Percentiles rank a stretch among this genome's conserved stretches.
Evolutionary conservation across 257 asterid genomes (phyloP).

Genomic region (Rhazya stricta): DNA sequence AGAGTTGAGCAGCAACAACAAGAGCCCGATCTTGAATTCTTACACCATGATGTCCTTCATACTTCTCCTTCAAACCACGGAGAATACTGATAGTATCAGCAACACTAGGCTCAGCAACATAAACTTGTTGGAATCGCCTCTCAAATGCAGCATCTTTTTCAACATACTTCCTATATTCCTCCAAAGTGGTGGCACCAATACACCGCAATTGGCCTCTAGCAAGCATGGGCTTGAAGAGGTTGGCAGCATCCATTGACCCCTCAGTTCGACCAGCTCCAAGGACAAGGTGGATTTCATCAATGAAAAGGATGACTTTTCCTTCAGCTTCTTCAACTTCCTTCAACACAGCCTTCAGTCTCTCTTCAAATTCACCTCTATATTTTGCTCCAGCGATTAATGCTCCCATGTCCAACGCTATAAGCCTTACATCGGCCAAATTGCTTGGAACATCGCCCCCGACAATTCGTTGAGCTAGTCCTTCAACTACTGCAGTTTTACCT

Average conservation of each 20-base stretch:
- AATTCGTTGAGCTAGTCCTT: conserved; percentile 34
- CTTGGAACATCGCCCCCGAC: conserved; percentile 31
- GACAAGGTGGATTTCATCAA: conserved; percentile 35
- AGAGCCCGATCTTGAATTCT: conserved; percentile 33
- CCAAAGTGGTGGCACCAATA: conserved; percentile 36
- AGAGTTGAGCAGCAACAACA: conserved; percentile 35
- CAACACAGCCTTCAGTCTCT: conserved; percentile 30
- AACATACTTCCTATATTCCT: conserved; percentile 31
- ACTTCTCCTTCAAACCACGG: conserved; percentile 31
- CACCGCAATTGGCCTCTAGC: conserved; percentile 36
- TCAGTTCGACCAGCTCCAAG: conserved; percentile 33
- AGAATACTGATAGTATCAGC: conserved; percentile 31
- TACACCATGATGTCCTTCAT: conserved; percentile 38
- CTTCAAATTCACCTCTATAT: conserved; percentile 37
- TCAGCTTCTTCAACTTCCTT: conserved; percentile 33
- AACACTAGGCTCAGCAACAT: conserved; percentile 38
- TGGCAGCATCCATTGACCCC: conserved; percentile 43
- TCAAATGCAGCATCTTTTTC: conserved; percentile 42
- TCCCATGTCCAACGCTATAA: conserved; percentile 33
- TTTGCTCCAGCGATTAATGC: conserved; percentile 35
- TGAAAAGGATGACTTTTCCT: conserved; percentile 34
- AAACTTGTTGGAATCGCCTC: conserved; percentile 39
- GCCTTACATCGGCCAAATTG: conserved; percentile 25
- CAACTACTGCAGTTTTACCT: conserved; percentile 36
- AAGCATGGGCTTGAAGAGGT: conserved; percentile 34